Base-by-base conservation (phyloP, 768 basidiomycete species). In the Boletus sensibilis region DNA sequence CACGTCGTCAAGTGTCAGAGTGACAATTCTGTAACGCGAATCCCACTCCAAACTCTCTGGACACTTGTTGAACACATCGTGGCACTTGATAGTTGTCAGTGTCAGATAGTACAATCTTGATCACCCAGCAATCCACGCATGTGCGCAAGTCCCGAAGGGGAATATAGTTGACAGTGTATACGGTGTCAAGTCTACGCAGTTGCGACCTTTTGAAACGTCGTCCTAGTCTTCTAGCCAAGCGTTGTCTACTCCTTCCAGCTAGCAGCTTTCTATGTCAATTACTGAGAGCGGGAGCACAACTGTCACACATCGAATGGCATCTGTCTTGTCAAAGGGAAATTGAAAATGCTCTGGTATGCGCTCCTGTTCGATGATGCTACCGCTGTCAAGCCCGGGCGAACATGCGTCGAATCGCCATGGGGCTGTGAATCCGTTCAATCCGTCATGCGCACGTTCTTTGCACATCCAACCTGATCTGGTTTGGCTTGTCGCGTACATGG, bases 251-350 rank as follows among this genome's bases (percentile, higher is more conserved):
- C 44, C 33, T 58, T 61, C 45, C 5, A 12, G 27, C 20, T 37
- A 44, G 31, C 52, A 60, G 40, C 21, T 55, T 42, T 47, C 37
- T 18, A 14, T 29, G 18, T 29, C 38, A 2, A 13, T 25, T 12
- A 3, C 5, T 18, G 37, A 39, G 34, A 43, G n/a, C 18, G 44
- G 35, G 33, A 20, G 3, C 37, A 60, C 51, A 13, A 27, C 37
- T 13, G 52, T 50, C 62, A 64, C 5, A n/a, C 27, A 34, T 47
- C 37, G 29, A 41, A 40, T 43, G 52, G 37, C 45, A 16, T 21
- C 39, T 48, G 61, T 55, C 61, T 51, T 48, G 58, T 61, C 57
- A 37, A 20, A 9, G 38, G 18, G 40, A 37, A 6, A 43, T 33
- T 11, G 35, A 27, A 51, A 44, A 29, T 11, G 20, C 11, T n/a